phyloP scores from a whole-genome alignment of 148 eudicot genomes.

The Oxyria digyna region DNA sequence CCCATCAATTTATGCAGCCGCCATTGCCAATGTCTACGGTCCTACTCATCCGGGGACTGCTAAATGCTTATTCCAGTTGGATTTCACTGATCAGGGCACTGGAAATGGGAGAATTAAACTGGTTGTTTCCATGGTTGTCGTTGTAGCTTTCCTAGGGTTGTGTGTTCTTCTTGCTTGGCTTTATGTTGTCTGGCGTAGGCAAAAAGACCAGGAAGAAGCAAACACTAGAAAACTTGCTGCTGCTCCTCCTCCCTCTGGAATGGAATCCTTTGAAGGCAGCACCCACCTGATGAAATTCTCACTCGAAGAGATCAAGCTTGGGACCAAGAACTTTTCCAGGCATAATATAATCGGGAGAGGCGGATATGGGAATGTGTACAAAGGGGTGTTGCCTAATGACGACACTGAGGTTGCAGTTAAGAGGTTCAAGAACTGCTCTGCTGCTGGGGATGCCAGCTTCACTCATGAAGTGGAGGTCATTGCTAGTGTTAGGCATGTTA shows the following conservation, averaged over 20 bases:
- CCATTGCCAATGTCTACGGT: slow-evolving; percentile 36
- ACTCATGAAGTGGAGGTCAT: slow-evolving; percentile 88
- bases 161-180: slow-evolving; percentile 19
- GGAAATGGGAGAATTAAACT: slow-evolving; percentile 12
- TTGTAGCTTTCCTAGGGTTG: slow-evolving; percentile 23
- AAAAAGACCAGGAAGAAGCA: slow-evolving; percentile 12
- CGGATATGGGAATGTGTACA: slow-evolving; percentile 94
- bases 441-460: slow-evolving; percentile 60
- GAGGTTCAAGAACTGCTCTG: slow-evolving; percentile 87
- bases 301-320: slow-evolving; percentile 52
- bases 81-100: slow-evolving; percentile 4
- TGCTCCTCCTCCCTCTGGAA: slow-evolving; percentile 13
- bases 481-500: slow-evolving; percentile 88
- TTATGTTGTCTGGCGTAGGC: slow-evolving; percentile 17
- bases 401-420: slow-evolving; percentile 78
- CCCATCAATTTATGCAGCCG: slow-evolving; percentile 54
- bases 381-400: slow-evolving; percentile 41
- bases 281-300: slow-evolving; percentile 51
- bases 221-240: slow-evolving; percentile 13
- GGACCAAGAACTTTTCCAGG: slow-evolving; percentile 59
- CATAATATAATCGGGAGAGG: slow-evolving; percentile 68
- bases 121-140: slow-evolving; percentile 17
- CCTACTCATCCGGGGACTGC: slow-evolving; percentile 58
- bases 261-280: slow-evolving; percentile 49
- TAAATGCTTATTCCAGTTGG: slow-evolving; percentile 38